Evolutionary conservation across 108 stramenopile genomes (phyloP).

Genomic region (Nitzschia palea): DNA sequence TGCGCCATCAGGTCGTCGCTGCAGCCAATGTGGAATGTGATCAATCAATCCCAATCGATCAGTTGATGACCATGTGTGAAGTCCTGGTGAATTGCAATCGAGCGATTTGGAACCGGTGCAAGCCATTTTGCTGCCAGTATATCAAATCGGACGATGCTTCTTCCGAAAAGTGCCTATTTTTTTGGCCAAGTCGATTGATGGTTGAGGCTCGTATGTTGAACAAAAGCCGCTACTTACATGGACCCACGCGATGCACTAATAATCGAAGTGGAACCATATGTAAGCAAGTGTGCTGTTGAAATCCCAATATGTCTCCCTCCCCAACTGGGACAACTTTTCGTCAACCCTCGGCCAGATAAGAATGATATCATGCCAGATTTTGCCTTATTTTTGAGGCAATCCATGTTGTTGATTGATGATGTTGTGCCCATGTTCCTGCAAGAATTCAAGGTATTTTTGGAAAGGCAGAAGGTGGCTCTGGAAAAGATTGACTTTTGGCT

Average conservation of each 20-base stretch:
- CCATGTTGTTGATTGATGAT: not conserved
- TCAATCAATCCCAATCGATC: not conserved
- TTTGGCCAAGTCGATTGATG: no score
- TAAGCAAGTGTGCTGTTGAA: not conserved
- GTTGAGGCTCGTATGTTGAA: no score
- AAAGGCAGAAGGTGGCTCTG: not conserved
- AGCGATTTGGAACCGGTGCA: conserved; percentile 1
- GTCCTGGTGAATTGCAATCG: not conserved
- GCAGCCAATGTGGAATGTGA: not conserved
- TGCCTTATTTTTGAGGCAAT: not conserved
- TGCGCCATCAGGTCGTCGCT: not conserved
- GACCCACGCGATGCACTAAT: no score
- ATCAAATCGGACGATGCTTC: no score
- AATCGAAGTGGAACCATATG: not conserved
- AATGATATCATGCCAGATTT: not conserved
- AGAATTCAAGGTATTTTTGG: not conserved
- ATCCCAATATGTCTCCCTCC: not conserved
- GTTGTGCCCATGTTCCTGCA: not conserved
- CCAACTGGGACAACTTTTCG: not conserved
- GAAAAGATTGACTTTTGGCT: not conserved
- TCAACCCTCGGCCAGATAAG: not conserved
- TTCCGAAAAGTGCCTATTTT: no score
- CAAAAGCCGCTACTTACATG: no score
- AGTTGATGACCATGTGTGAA: not conserved
- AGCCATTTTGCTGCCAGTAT: not conserved